Evolutionary conservation across 129 eudicot genomes (phyloP).

Genomic region (Solidago caesia): DNA sequence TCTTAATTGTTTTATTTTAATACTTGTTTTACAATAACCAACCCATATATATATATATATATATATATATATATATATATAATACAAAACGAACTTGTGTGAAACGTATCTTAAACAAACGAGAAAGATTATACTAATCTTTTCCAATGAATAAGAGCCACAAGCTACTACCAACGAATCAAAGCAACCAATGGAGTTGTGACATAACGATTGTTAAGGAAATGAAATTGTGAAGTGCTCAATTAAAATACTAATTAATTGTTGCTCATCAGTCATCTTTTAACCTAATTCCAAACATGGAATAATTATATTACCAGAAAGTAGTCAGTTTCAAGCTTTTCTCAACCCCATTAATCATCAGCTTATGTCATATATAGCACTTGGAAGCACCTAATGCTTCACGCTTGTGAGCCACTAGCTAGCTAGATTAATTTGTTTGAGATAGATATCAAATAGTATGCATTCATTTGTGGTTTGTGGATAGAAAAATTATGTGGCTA

Average conservation of each 20-base stretch:
- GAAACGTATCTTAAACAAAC: conserved; percentile 17
- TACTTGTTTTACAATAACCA: neutral
- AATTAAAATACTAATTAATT: neutral
- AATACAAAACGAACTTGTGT: neutral
- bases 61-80: neutral
- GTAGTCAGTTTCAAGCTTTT: conserved; percentile 17
- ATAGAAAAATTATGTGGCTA: conserved; percentile 21
- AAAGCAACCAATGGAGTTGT: conserved; percentile 24
- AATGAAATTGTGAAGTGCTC: conserved; percentile 13
- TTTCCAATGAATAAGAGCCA: conserved; percentile 13
- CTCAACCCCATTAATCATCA: conserved; percentile 13
- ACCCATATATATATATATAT: neutral
- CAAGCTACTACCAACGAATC: conserved; percentile 12
- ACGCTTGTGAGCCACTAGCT: conserved; percentile 28
- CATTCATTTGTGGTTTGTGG: conserved; percentile 26
- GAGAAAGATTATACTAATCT: conserved; percentile 18
- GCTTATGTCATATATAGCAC: conserved; percentile 26
- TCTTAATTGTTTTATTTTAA: neutral
- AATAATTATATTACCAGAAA: conserved; percentile 15
- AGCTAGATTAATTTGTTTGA: neutral
- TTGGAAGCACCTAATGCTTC: conserved; percentile 18
- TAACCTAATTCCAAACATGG: conserved; percentile 20
- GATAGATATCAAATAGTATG: conserved; percentile 15
- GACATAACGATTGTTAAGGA: conserved; percentile 7
- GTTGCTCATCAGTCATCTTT: conserved; percentile 17